A percentile compares a stretch with the other conserved stretches of the same genome.
These are phyloP conservation scores for Rosellinia necatrix DNA, from an alignment of 2,329 filamentous ascomycete genomes.

Conservation along the genomic window DNA sequence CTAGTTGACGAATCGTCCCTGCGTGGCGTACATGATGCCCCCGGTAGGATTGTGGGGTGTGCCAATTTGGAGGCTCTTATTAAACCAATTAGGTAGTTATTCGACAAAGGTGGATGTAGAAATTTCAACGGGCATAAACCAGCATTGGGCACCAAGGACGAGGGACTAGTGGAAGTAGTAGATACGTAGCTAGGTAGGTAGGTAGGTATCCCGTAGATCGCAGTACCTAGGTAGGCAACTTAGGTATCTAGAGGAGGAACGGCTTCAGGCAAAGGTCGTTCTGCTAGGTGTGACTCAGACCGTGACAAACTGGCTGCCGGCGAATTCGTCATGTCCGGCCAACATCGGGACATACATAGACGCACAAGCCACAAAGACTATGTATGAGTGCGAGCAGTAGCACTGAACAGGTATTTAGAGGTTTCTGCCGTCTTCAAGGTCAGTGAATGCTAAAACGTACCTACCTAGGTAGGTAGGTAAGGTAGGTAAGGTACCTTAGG, in stretches of 20 bases:
- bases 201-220: too few relatives aligned
- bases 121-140: constrained; percentile 9
- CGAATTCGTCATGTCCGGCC: too few relatives aligned
- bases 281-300: constrained; percentile 19
- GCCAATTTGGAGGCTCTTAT: constrained; percentile 14
- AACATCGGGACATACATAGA: too few relatives aligned
- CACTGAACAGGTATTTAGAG: too few relatives aligned
- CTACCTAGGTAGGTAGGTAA: too few relatives aligned
- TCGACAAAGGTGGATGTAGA: constrained; percentile 2
- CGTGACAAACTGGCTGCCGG: background rate
- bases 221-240: too few relatives aligned
- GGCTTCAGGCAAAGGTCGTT: background rate
- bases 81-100: constrained; percentile 11
- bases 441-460: background rate
- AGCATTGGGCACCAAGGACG: constrained; percentile 28
- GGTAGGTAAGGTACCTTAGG: too few relatives aligned
- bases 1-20: constrained; percentile 11
- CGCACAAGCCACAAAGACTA: background rate
- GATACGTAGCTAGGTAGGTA: too few relatives aligned
- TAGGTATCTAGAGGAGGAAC: too few relatives aligned
- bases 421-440: too few relatives aligned
- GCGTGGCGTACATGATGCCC: constrained; percentile 25
- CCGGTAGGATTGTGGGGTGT: constrained; percentile 13
- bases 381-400: too few relatives aligned
- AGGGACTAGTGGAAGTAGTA: too few relatives aligned